Conservation (phyloP, 2,329 filamentous ascomycete species). For the Kalmusia sp. region DNA sequence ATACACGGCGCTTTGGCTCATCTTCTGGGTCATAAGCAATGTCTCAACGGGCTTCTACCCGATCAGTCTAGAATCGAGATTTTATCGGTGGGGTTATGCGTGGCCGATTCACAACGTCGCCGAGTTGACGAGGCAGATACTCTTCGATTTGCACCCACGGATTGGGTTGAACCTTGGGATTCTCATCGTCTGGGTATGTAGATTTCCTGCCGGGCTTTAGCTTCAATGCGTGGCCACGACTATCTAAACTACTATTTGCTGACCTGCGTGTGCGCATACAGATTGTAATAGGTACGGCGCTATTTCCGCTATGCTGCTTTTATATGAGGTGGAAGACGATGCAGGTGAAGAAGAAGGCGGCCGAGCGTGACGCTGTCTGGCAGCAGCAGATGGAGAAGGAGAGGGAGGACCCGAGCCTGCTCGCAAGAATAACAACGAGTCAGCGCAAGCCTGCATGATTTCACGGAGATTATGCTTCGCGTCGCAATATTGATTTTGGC, state of each 20-base stretch:
- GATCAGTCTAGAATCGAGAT: constrained; percentile 62
- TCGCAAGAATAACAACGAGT: constrained; percentile 34
- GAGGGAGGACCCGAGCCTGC: constrained; percentile 29
- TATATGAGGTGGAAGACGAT: constrained; percentile 51
- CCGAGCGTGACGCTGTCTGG: constrained; percentile 31
- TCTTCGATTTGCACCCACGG: constrained; percentile 65
- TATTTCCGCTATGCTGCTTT: constrained; percentile 60
- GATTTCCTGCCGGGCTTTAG: background rate
- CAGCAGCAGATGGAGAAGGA: constrained; percentile 38
- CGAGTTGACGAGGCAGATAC: constrained; percentile 63
- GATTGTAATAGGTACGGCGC: constrained; percentile 54
- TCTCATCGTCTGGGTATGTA: constrained; percentile 60
- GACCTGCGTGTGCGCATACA: background rate
- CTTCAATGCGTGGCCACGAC: background rate
- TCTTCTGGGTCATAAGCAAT: constrained; percentile 73
- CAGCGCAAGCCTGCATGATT: background rate
- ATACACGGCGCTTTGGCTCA: constrained; percentile 68
- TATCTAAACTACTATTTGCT: too few relatives aligned
- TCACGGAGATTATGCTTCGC: too few relatives aligned
- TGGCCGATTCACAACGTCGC: constrained; percentile 71
- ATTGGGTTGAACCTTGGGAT: constrained; percentile 68
- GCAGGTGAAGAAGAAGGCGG: constrained; percentile 29
- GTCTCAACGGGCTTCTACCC: constrained; percentile 67
- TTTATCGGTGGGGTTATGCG: constrained; percentile 69
- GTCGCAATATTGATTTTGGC: too few relatives aligned